Percentiles rank a stretch among this genome's conserved stretches.
These are phyloP conservation scores for Micractinium sp. DNA, from an alignment of 139 green algal genomes.

Conservation along the genomic window DNA sequence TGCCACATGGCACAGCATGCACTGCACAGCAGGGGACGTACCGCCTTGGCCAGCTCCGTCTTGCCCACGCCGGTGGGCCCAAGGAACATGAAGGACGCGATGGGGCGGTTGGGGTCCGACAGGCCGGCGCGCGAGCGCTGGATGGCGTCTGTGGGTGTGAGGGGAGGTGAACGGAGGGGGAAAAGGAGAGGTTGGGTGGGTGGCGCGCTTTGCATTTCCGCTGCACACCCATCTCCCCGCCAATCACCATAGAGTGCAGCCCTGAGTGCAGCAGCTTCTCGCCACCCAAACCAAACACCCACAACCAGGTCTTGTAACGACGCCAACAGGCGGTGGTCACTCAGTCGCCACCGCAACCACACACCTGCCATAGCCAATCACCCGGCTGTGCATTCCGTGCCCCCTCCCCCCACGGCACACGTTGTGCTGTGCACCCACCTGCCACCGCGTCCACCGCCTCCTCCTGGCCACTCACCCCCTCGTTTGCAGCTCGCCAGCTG, in stretches of 20 bases:
- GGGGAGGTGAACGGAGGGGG: neutral
- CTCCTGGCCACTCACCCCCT: slow-evolving; percentile 88
- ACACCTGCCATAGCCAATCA: too few species aligned
- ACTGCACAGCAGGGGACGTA: neutral
- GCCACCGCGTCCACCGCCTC: slow-evolving; percentile 89
- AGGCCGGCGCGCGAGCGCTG: slow-evolving; percentile 93
- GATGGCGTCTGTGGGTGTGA: slow-evolving; percentile 77
- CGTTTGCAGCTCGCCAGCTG: slow-evolving; percentile 91
- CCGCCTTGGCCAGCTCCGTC: slow-evolving; percentile 96
- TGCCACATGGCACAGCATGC: too few species aligned
- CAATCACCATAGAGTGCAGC: too few species aligned
- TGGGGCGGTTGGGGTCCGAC: slow-evolving; percentile 92
- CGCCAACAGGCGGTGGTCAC: too few species aligned
- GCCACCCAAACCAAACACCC: too few species aligned
- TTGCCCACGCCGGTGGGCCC: slow-evolving; percentile 98
- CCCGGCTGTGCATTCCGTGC: too few species aligned
- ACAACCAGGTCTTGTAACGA: too few species aligned
- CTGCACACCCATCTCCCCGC: too few species aligned
- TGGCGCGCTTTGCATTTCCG: too few species aligned
- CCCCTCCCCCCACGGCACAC: too few species aligned
- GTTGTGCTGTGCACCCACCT: neutral
- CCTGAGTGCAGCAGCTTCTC: slow-evolving; percentile 96
- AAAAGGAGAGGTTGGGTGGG: neutral
- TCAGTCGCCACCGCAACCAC: too few species aligned
- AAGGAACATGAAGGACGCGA: slow-evolving; percentile 99